These are phyloP conservation scores for Xylariomycetidae sp. DNA, from an alignment of 2,329 filamentous ascomycete genomes.

Conservation along the genomic window DNA sequence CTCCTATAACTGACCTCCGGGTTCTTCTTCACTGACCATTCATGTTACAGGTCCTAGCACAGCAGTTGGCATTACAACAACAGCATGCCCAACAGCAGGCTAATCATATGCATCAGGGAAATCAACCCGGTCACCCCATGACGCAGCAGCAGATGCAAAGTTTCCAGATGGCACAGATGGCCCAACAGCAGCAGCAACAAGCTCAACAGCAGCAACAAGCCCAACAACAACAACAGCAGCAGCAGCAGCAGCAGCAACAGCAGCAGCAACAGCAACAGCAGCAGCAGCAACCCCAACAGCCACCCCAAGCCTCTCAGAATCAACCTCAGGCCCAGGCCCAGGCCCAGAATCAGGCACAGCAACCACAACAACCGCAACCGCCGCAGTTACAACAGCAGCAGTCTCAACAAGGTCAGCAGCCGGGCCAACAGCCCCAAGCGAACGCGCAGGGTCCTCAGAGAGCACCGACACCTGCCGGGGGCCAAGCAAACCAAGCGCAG, in stretches of 20 bases:
- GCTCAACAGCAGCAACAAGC: constrained; percentile 35
- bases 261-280: constrained; percentile 24
- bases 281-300: constrained; percentile 13
- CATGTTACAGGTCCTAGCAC: constrained; percentile 13
- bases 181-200: constrained; percentile 30
- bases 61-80: constrained; percentile 32
- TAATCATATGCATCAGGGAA: constrained; percentile 36
- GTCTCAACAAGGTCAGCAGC: constrained; percentile 30
- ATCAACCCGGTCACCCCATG: constrained; percentile 30
- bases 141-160: constrained; percentile 38
- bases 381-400: constrained; percentile 30
- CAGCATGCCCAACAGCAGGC: constrained; percentile 35
- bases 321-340: constrained; percentile 25
- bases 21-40: no score
- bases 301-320: constrained; percentile 15
- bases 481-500: constrained; percentile 35
- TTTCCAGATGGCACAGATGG: constrained; percentile 33
- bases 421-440: constrained; percentile 29
- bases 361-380: constrained; percentile 29
- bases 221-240: constrained; percentile 31
- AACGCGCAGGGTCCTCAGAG: constrained; percentile 23
- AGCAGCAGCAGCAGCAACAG: constrained; percentile 27
- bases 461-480: constrained; percentile 20
- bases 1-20: no score
- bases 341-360: constrained; percentile 31